Conservation (phyloP, 2,329 filamentous ascomycete genomes). For the Colletotrichum lini region DNA sequence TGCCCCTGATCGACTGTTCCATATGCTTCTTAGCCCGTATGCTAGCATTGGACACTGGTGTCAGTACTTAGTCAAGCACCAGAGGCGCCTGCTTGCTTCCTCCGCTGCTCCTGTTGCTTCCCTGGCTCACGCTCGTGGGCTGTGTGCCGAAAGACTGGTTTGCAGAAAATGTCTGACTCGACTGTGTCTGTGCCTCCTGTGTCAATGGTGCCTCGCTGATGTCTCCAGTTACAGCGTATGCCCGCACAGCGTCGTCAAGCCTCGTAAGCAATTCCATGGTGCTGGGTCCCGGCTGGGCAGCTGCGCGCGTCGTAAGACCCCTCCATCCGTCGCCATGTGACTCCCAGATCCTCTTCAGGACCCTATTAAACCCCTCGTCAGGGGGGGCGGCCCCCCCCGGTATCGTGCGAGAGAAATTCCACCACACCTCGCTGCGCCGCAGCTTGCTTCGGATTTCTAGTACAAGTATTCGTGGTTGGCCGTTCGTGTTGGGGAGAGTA, state of each 20-base stretch:
- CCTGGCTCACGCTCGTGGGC: constrained; percentile 32
- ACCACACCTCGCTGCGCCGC: constrained; percentile 64
- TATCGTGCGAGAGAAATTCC: constrained; percentile 61
- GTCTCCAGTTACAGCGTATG: constrained; percentile 48
- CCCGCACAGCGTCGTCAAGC: constrained; percentile 63
- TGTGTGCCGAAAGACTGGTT: constrained; percentile 42
- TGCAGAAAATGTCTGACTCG: constrained; percentile 37
- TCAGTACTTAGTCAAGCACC: constrained; percentile 36
- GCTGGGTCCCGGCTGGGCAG: constrained; percentile 55
- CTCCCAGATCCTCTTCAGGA: constrained; percentile 63
- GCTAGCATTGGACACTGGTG: not conserved
- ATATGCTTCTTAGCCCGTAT: not conserved
- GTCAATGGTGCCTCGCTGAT: constrained; percentile 34
- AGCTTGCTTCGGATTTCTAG: constrained; percentile 67
- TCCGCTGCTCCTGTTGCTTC: constrained; percentile 30
- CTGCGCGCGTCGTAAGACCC: constrained; percentile 64
- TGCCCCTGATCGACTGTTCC: not conserved
- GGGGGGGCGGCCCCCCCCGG: constrained; percentile 44
- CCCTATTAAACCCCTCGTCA: constrained; percentile 54
- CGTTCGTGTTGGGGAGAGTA: constrained; percentile 51
- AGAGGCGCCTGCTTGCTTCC: constrained; percentile 40
- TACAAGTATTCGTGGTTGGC: constrained; percentile 55
- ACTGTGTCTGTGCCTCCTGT: constrained; percentile 33
- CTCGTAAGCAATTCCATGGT: constrained; percentile 64
- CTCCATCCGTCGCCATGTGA: constrained; percentile 61